phyloP scores from a whole-genome alignment of 129 eudicot species.

The Artemisia argyi region DNA sequence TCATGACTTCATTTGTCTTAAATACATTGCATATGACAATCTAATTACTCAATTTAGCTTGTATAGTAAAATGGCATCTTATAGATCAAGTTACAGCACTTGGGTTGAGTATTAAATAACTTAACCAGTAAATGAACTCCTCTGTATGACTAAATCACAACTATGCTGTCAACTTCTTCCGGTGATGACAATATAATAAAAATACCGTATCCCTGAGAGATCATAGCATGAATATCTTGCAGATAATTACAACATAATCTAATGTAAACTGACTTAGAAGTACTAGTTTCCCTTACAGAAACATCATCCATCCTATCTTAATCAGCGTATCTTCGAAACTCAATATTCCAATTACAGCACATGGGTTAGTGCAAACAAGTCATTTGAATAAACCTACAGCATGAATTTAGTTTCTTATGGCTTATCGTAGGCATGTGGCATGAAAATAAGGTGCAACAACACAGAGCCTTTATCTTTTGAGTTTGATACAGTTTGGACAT shows the following conservation, averaged over 20 bases:
- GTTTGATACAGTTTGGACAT: too few species aligned
- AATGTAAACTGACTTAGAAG: not conserved
- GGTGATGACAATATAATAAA: not conserved
- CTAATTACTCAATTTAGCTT: constrained; percentile 4
- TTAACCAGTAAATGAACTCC: constrained; percentile 14
- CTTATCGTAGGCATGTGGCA: not conserved
- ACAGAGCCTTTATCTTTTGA: not conserved
- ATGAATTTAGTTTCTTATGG: constrained; percentile 2
- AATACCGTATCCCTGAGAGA: not conserved
- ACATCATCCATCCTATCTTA: not conserved
- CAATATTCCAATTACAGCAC: not conserved
- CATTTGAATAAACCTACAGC: constrained; percentile 7
- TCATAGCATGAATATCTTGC: not conserved
- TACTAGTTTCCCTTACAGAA: not conserved
- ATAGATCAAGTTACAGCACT: not conserved
- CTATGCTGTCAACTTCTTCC: not conserved
- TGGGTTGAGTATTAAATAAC: constrained; percentile 13
- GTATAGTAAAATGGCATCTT: not conserved
- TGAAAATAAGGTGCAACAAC: constrained; percentile 13
- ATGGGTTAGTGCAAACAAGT: not conserved
- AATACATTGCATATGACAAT: constrained; percentile 12
- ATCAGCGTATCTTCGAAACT: too few species aligned
- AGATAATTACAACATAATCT: constrained; percentile 11
- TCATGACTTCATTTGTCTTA: not conserved
- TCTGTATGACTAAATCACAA: not conserved